Evolutionary conservation across 441 rosid genomes (phyloP), one percentile per base, ranked within the genome.

Genomic region (Manihot esculenta): DNA sequence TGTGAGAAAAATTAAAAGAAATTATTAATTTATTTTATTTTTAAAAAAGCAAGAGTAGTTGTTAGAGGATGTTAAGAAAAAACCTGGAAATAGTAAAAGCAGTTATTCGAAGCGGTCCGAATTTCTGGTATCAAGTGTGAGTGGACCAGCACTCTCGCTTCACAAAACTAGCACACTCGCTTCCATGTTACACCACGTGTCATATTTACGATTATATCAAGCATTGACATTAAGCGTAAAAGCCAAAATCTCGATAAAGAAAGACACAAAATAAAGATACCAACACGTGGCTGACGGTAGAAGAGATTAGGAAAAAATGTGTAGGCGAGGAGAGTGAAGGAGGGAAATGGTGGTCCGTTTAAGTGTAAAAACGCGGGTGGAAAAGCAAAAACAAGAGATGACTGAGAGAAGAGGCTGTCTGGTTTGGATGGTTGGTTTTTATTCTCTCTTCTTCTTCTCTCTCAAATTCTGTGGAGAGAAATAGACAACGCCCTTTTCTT

Each of bases 401-500:
- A 3, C 58, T 68, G 10, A 6, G 38, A 24, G 59, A 24, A 8
- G 61, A 38, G 38, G 30, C 18, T 68, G 44, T 79, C 71, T 83
- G 44, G 70, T 64, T 63, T 75, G 74, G 41, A 80, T 68, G 69
- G 65, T 69, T 69, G 57, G 48, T 18, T 59, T 60, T 69, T 57
- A 7, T 57, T 69, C 27, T 20, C 50, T 54, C 47, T 21, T 50
- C 58, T 33, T n/a, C 58, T 50, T n/a, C 59, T 33, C 17, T 47
- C 33, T 10, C 21, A 5, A 1, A 4, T 70, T 59, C 1, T 59
- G 73, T 70, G 73, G 73, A 70, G 73, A 70, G 47, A 58, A 70
- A 56, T 38, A 61, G 65, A 58, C 65, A 59, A 33, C 65, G 58
- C 72, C 56, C 54, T 12, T 3, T 33, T 45, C 45, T 47, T 56